Percentiles rank a stretch among this genome's conserved stretches.
phyloP scores from a whole-genome alignment of 2,329 filamentous ascomycete genomes.

The Aspergillus sp. region DNA sequence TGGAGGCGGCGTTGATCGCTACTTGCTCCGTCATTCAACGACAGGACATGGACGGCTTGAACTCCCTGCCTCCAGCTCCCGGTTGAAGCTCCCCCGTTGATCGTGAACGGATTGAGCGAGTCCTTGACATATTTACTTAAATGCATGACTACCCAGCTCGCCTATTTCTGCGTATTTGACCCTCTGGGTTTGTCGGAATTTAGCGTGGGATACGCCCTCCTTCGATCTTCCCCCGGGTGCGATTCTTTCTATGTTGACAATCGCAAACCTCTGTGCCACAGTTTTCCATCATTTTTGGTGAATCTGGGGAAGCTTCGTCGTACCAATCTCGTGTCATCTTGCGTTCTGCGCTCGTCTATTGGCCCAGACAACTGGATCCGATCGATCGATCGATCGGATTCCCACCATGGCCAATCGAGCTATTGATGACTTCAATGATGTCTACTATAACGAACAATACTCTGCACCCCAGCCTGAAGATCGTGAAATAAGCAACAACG shows the following conservation, averaged over 20 bases:
- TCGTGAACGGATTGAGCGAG: neutral
- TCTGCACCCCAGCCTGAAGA: constrained; percentile 3
- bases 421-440: constrained; percentile 18
- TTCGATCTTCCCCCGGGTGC: neutral
- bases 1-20: constrained; percentile 8
- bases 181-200: constrained; percentile 3
- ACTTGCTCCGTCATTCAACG: neutral
- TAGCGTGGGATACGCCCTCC: neutral
- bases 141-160: neutral
- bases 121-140: neutral
- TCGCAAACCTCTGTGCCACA: neutral
- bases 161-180: constrained; percentile 12
- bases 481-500: constrained; percentile 3
- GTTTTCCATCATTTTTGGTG: neutral
- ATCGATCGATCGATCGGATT: constrained; percentile 24
- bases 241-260: neutral
- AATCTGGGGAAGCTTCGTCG: neutral
- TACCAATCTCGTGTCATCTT: neutral
- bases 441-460: constrained; percentile 19
- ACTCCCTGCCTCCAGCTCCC: neutral
- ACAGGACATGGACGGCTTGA: neutral
- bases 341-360: constrained; percentile 13
- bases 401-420: constrained; percentile 12
- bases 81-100: neutral
- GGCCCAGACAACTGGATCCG: constrained; percentile 10